A percentile compares a stretch with the other conserved stretches of the same genome.
Evolutionary conservation across 305 asterid species (phyloP).

Genomic region (Andrographis paniculata): DNA sequence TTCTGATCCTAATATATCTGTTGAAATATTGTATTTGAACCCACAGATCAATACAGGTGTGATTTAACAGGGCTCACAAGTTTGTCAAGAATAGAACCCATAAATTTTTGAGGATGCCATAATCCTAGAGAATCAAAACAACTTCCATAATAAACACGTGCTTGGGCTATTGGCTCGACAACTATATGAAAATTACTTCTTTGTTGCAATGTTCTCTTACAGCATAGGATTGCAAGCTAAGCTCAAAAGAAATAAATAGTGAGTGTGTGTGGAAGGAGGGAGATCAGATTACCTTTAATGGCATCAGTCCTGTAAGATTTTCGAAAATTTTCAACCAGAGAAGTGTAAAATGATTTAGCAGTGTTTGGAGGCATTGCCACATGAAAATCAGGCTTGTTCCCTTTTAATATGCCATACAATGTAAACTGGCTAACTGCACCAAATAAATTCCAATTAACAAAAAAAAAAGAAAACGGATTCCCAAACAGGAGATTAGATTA

Average conservation of each 20-base stretch:
- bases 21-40: background rate
- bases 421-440: conserved; percentile 94
- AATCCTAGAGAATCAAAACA: conserved; percentile 3
- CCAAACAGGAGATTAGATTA: background rate
- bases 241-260: background rate
- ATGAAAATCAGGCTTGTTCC: conserved; percentile 95
- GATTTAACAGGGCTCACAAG: background rate
- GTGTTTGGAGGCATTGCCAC: conserved; percentile 89
- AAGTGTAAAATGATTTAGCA: conserved; percentile 66
- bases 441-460: conserved; percentile 6
- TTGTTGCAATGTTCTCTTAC: background rate
- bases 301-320: conserved; percentile 61
- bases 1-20: background rate
- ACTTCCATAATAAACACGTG: conserved; percentile 1
- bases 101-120: background rate
- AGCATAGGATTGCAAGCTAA: background rate
- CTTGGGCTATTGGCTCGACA: background rate
- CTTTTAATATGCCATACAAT: conserved; percentile 70
- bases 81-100: conserved; percentile 6
- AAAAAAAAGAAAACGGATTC: background rate
- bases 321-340: conserved; percentile 65
- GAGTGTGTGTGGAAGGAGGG: background rate
- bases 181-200: background rate
- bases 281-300: conserved; percentile 55
- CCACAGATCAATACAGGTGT: background rate